Conservation (phyloP, 257 asterid species). For the Plantago elongata region DNA sequence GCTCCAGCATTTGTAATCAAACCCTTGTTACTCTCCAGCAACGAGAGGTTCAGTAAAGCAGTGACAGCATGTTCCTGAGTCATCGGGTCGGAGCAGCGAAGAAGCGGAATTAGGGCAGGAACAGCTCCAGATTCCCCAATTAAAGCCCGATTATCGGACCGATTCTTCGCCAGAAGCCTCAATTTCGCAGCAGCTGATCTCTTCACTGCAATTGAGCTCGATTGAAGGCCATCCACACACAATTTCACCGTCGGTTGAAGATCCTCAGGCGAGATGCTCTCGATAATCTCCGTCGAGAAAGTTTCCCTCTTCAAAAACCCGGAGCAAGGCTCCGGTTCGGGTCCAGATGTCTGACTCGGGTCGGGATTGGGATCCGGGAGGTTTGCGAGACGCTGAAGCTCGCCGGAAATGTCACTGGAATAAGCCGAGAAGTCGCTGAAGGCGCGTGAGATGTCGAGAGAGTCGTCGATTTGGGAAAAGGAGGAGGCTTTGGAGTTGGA, state of each 20-base stretch:
- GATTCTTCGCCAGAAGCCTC: constrained; percentile 66
- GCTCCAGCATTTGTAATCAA: constrained; percentile 56
- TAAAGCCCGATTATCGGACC: constrained; percentile 83
- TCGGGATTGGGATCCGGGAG: constrained; percentile 28
- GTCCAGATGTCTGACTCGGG: not conserved
- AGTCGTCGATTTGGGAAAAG: constrained; percentile 33
- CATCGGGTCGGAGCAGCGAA: constrained; percentile 67
- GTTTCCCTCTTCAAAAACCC: constrained; percentile 71
- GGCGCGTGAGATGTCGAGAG: constrained; percentile 55
- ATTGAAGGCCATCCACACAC: constrained; percentile 65
- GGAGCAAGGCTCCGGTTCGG: constrained; percentile 66
- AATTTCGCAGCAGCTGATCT: constrained; percentile 89
- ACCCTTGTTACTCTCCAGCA: constrained; percentile 63
- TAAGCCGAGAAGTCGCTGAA: constrained; percentile 81
- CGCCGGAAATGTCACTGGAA: constrained; percentile 90
- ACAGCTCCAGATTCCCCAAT: constrained; percentile 90
- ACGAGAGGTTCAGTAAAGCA: constrained; percentile 76
- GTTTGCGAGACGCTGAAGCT: constrained; percentile 76
- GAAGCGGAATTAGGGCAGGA: constrained; percentile 68
- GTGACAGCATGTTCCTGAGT: constrained; percentile 94
- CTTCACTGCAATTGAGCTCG: constrained; percentile 56
- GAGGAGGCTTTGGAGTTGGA: constrained; percentile 15
- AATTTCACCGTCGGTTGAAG: constrained; percentile 84
- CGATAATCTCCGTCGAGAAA: constrained; percentile 82
- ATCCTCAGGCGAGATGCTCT: constrained; percentile 82